These are phyloP conservation scores for Calonectria honghensis DNA, from an alignment of 2,329 filamentous ascomycete species.

Conservation along the genomic window DNA sequence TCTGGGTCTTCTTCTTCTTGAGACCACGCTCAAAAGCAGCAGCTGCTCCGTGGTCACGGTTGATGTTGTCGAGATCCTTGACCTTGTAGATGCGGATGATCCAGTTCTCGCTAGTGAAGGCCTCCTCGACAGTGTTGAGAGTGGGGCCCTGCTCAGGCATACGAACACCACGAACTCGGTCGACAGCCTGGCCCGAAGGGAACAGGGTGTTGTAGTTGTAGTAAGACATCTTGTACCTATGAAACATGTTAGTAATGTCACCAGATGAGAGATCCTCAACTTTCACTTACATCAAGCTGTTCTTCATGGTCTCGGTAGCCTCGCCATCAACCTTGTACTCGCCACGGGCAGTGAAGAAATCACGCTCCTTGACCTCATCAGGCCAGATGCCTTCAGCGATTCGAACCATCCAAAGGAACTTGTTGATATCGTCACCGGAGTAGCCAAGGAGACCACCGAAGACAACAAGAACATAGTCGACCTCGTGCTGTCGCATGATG, in stretches of 20 bases:
- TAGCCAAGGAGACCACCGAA: slow-evolving; percentile 97
- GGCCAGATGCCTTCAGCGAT: slow-evolving; percentile 99
- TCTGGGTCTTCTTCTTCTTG: slow-evolving; percentile 87
- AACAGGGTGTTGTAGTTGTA: slow-evolving; percentile 97
- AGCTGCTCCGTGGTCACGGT: slow-evolving; percentile 85
- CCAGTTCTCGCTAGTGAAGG: slow-evolving; percentile 99
- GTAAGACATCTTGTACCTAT: slow-evolving; percentile 99
- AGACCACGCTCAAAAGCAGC: slow-evolving; percentile 84
- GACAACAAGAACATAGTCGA: slow-evolving; percentile 98
- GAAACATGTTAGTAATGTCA: slow-evolving; percentile 42
- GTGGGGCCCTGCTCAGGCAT: slow-evolving; percentile 90
- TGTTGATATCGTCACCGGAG: slow-evolving; percentile 99
- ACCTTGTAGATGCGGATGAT: slow-evolving; percentile 99
- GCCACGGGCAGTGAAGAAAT: slow-evolving; percentile 94
- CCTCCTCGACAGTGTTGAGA: slow-evolving; percentile 93
- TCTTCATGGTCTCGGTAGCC: slow-evolving; percentile 97
- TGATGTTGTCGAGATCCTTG: slow-evolving; percentile 98
- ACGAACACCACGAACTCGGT: slow-evolving; percentile 88
- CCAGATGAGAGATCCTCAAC: neutral
- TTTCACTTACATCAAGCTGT: slow-evolving; percentile 93
- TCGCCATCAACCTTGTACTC: slow-evolving; percentile 97
- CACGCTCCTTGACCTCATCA: slow-evolving; percentile 97
- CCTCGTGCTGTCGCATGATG: slow-evolving; percentile 98
- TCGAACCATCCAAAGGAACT: slow-evolving; percentile 99
- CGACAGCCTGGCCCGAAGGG: slow-evolving; percentile 90